Evolutionary conservation across 495 filamentous ascomycete genomes (phyloP), one percentile per base, ranked within the genome.

Genomic region (Penicillium turbatum): DNA sequence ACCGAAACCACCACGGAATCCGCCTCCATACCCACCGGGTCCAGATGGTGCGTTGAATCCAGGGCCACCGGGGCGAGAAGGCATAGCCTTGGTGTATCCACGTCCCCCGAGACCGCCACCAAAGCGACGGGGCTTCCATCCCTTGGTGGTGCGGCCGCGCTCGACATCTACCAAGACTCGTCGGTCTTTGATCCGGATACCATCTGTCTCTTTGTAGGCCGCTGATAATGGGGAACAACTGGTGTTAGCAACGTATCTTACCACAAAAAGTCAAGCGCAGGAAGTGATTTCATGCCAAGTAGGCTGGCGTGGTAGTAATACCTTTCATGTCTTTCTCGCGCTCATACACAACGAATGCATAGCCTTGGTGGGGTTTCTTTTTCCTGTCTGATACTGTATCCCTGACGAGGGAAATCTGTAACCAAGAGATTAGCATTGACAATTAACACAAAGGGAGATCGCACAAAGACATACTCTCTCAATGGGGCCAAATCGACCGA

Each of bases 261-360:
- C 57, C 63, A 55, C 31, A 51, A 27, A 51, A 27, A 7, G 24
- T 41, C 16, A 26, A 35, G 21, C 2, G 19, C 19, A 40, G 16
- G 31, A 4, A 15, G 49, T 13, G n/a, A 19, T 40, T 46, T 21
- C 43, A 16, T 51, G 48, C 42, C 41, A 19, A 32, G 7, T 43
- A 44, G 21, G 44, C 32, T 51, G 44, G 46, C 55, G 34, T 47
- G 48, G 52, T 44, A 44, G 51, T 52, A 72, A 79, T 96, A 96
- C 93, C 92, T 86, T 95, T 97, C 95, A 98, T 97, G 66, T 98
- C 93, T 73, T 92, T 92, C 71, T 97, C 93, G 64, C 89, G 85
- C 72, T 97, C 92, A 69, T 91, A 98, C 42, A 97, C 91, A 60
- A 98, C 86, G 69, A 98, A 98, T 53, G 90, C 93, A 74, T 98